These are phyloP conservation scores for Tylopilus rubrobrunneus DNA, from an alignment of 768 basidiomycete species.

Conservation along the genomic window DNA sequence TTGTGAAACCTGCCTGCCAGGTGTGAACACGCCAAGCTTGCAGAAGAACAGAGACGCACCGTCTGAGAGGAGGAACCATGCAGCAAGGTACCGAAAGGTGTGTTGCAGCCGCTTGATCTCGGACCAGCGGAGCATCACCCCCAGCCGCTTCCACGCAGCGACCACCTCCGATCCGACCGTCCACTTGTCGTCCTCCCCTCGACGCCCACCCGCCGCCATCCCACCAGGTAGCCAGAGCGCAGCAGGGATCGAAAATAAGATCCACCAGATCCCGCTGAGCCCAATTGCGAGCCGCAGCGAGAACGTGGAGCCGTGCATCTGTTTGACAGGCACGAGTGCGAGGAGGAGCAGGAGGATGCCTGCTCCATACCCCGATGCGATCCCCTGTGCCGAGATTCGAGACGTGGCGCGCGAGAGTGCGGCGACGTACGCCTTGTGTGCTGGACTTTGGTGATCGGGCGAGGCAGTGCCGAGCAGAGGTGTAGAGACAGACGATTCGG, in stretches of 20 bases:
- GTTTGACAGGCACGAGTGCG: constrained; percentile 73
- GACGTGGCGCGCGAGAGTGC: constrained; percentile 72
- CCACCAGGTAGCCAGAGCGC: constrained; percentile 64
- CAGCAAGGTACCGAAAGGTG: constrained; percentile 85
- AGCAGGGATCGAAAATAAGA: constrained; percentile 73
- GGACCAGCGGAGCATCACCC: constrained; percentile 65
- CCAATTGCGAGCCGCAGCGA: constrained; percentile 81
- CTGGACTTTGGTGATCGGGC: constrained; percentile 13
- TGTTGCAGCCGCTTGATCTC: constrained; percentile 74
- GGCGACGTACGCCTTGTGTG: constrained; percentile 45
- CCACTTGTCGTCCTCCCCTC: constrained; percentile 35
- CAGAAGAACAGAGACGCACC: constrained; percentile 42
- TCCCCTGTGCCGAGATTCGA: constrained; percentile 79
- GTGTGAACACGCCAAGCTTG: not conserved
- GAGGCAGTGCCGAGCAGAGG: constrained; percentile 32
- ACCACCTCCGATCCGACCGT: constrained; percentile 48
- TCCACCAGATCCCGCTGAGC: constrained; percentile 87
- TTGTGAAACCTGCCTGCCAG: constrained; percentile 62
- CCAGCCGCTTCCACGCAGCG: constrained; percentile 73
- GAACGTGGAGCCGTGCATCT: constrained; percentile 70
- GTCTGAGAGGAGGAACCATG: constrained; percentile 94
- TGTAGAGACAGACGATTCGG: constrained; percentile 31
- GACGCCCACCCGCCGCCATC: not conserved
- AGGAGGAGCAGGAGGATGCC: constrained; percentile 76
- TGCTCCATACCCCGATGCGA: constrained; percentile 81